These are phyloP conservation scores for Amphicarpaea edgeworthii DNA, from an alignment of 306 rosid species.

Conservation along the genomic window DNA sequence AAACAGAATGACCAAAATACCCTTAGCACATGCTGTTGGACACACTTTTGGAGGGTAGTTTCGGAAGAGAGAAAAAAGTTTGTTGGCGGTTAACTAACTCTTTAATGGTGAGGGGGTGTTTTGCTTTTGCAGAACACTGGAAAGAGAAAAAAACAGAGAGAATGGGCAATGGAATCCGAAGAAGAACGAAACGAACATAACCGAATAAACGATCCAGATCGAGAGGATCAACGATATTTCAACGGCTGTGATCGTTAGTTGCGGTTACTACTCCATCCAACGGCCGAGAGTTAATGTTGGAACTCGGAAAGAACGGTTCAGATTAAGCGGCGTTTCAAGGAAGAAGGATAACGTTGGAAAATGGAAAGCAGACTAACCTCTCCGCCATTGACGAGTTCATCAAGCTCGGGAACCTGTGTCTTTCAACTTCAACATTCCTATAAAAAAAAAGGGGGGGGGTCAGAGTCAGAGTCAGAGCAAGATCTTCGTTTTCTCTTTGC, in stretches of 20 bases:
- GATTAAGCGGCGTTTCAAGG: conserved; percentile 37
- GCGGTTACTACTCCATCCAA: conserved; percentile 50
- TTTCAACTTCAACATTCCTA: conserved; percentile 60
- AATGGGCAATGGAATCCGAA: conserved; percentile 53
- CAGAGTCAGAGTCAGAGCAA: no score
- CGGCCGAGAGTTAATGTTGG: conserved; percentile 28
- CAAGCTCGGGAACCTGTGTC: conserved; percentile 66
- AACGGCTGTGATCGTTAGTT: conserved; percentile 56
- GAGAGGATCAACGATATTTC: conserved; percentile 53
- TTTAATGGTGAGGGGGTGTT: conserved; percentile 35
- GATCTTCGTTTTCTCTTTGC: conserved; percentile 27
- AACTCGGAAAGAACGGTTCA: conserved; percentile 49
- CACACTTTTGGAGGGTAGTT: conserved; percentile 41
- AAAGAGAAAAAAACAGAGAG: background rate
- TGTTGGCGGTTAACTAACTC: conserved; percentile 43
- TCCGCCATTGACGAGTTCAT: conserved; percentile 81
- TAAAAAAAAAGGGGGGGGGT: conserved; percentile 12
- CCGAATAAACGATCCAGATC: conserved; percentile 79
- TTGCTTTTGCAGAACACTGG: conserved; percentile 10
- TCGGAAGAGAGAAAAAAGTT: conserved; percentile 34
- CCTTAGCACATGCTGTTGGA: background rate
- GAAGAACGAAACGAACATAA: conserved; percentile 57
- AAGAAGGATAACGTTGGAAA: conserved; percentile 43
- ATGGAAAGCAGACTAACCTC: conserved; percentile 54
- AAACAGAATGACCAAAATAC: conserved; percentile 41